Percentiles rank a stretch among this genome's conserved stretches.
Evolutionary conservation across 768 basidiomycete genomes (phyloP).

Genomic region (Boletellus ananiceps): DNA sequence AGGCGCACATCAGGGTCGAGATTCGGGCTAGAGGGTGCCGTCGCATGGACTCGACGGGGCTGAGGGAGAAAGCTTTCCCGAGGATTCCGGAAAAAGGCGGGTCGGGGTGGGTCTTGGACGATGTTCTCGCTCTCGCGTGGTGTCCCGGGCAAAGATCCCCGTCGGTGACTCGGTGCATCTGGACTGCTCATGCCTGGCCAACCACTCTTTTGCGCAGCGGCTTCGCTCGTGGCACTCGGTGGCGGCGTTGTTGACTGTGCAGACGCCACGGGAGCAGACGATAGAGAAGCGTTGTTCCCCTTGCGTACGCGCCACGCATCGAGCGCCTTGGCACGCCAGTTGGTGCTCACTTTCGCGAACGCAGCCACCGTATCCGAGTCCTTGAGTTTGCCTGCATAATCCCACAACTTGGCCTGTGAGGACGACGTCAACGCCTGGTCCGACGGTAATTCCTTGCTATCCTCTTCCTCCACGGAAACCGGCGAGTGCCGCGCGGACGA

Average conservation of each 20-base stretch:
- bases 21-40: conserved; percentile 34
- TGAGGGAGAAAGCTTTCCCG: conserved; percentile 50
- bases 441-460: conserved; percentile 12
- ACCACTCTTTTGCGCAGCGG: conserved; percentile 7
- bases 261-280: neutral
- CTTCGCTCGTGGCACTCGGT: conserved; percentile 22
- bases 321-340: conserved; percentile 64
- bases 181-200: conserved; percentile 10
- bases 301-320: conserved; percentile 27
- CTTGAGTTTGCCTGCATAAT: conserved; percentile 68
- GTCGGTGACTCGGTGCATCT: conserved; percentile 21
- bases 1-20: conserved; percentile 3
- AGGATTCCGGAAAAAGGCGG: conserved; percentile 52
- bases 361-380: conserved; percentile 70
- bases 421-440: conserved; percentile 15
- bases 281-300: conserved; percentile 7
- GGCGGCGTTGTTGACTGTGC: conserved; percentile 9
- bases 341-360: conserved; percentile 68
- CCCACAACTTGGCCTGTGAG: conserved; percentile 49
- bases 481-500: conserved; percentile 28
- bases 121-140: conserved; percentile 32
- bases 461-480: conserved; percentile 15
- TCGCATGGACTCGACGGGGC: conserved; percentile 24
- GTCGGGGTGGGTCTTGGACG: conserved; percentile 50
- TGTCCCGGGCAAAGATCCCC: conserved; percentile 39